Evolutionary conservation across 352 stramenopile genomes (phyloP), one percentile per base, ranked within the genome.

Genomic region (Phytopythium litorale): DNA sequence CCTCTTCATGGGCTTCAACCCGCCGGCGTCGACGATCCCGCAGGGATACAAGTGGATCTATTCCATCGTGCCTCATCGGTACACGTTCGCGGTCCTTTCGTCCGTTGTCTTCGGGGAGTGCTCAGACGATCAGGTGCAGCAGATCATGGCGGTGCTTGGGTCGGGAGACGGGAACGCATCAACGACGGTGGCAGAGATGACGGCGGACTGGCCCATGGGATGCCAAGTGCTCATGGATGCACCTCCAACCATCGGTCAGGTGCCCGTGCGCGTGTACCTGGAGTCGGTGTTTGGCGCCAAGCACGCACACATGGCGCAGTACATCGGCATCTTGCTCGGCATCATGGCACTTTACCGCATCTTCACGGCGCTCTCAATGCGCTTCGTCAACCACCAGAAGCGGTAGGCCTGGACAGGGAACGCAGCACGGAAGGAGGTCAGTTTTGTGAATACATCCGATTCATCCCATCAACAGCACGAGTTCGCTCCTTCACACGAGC

Each of bases 1-100:
- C 57, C 48, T 76, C 30, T 75, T 78, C 51, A 73, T 75, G 51
- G 71, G 71, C 21, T 78, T 72, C 65, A 78, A 72, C 42, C 71
- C 71, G 52, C 70, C 67, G 8, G 45, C 67, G 21, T 48, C 35
- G 18, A 52, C 59, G n/a, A 79, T 79, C 43, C 73, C 73, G 1
- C 13, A 25, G 0, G 70, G 62, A 2, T 81, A 75, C 58, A 71
- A 73, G 51, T 81, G 68, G 73, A 49, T 78, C 48, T 78, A 78
- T 53, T 42, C 49, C 25, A 65, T 76, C 46, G 63, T 55, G 5
- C 70, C 70, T 12, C 66, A 70, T 33, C 58, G 69, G 12, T 76
- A 76, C 63, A 52, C 60, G 16, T 68, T 78, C 23, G 61, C 71
- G 8, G 58, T 68, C 9, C 45, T 78, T 16, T 61, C 62, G 3